Evolutionary conservation across 805 yeast genomes (phyloP), one percentile per base, ranked within the genome.

Genomic region (Sporopachydermia lactativora): DNA sequence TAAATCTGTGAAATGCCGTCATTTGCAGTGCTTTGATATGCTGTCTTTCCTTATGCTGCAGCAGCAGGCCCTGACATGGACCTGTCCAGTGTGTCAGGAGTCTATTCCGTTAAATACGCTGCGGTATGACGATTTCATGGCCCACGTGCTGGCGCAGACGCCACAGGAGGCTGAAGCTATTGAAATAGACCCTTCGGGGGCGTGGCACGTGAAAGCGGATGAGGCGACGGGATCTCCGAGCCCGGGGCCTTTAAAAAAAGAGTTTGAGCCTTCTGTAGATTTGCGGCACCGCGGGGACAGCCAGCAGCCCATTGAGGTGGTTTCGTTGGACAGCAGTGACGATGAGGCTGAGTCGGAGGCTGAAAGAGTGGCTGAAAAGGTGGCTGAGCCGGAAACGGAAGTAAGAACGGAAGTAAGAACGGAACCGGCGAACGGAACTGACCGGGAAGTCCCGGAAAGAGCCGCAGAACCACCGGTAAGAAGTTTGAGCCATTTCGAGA

Each of bases 21-120:
- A 92, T 58, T 60, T 85, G 13, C 89, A 82, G 51, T 88, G 97
- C 54, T 84, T 88, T 55, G 98, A 92, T 58, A 88, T 83, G 0
- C 56, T 67, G 28, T 73, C 82, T 36, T 92, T 72, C 52, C 49
- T 92, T 5, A 72, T 75, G 51, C 66, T 86, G 36, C 97, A 89
- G 55, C 65, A 66, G 42, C 89, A 81, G 53, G 73, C 81, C 0
- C 81, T 95, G 0, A 73, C 82, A 0, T 89, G 96, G 96, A 61
- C 62, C 40, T 92, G 98, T 53, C 96, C 96, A 0, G 68, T 84
- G 3, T 92, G 98, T 54, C 71, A 71, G 45, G 61, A 59, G 3
- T 53, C 52, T 2, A 60, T 84, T 2, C 58, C 64, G 2, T 61
- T 76, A 13, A 68, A 69, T 13, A 78, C 77, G 45, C 54, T 92